Base-by-base conservation (phyloP, 768 basidiomycete genomes). In the Atractiella rhizophila region DNA sequence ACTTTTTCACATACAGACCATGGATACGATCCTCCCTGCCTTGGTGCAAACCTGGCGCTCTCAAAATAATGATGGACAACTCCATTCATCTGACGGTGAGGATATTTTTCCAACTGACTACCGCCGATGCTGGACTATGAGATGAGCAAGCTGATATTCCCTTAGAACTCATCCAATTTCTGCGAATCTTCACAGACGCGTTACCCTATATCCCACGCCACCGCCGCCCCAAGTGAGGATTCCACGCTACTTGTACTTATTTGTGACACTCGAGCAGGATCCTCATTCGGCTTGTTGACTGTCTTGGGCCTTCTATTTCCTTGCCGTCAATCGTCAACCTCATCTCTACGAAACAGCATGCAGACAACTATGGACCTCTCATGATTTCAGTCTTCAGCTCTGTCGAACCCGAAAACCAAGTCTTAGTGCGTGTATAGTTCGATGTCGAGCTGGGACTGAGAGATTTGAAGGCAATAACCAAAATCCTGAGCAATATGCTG, bases 161-260 rank as follows among this genome's bases (percentile, higher is more conserved):
- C 9, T 10, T 31, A 21, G 47, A 50, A 19, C 41, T 53, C 16
- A 42, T 36, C 31, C 76, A 82, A 18, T 81, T 96, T 56, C 57
- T 98, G 13, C 72, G 71, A 11, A 74, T 91, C 33, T 96, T 98
- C 60, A 81, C 83, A 0, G 86, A 91, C 56, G 88, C 91, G 10
- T 71, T 77, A 4, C 73, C 70, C 42, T 79, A 94, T 51, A 70
- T 98, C 42, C 91, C 91, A 13, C 73, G 79, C 4, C 88, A 98
- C 58, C 74, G 91, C 19, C 76, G 82, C 33, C 73, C 76, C 41
- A 76, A 74, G 83, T 86, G 8, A 24, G 71, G 61, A 15, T 39
- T 12, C 10, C 21, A 4, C 30, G 26, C 21, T 28, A 30, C 27
- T 7, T 26, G 13, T 9, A 15, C 28, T 23, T 12, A n/a, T 8